These are phyloP conservation scores for Stemphylium lycopersici DNA, from an alignment of 2,329 filamentous ascomycete species.

Conservation along the genomic window DNA sequence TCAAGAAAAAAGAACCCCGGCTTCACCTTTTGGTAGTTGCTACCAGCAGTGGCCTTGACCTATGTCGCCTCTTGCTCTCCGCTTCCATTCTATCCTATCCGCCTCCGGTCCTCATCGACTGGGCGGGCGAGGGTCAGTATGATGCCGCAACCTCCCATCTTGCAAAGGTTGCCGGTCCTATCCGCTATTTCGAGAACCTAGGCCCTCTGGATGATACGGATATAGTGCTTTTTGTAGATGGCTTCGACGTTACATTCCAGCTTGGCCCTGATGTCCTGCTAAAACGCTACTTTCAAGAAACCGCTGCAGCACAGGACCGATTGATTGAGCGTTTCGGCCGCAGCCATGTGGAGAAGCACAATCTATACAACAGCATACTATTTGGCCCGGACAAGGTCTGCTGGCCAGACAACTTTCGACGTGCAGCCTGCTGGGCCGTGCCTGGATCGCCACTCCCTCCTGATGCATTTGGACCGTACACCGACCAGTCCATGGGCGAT, in stretches of 20 bases:
- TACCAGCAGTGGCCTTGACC: slow-evolving; percentile 3
- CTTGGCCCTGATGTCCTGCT: slow-evolving; percentile 2
- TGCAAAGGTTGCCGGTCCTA: slow-evolving; percentile 2
- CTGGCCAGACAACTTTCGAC: background rate
- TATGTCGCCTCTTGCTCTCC: slow-evolving; percentile 4
- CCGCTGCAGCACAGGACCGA: background rate
- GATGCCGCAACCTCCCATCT: slow-evolving; percentile 3
- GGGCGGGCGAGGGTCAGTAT: slow-evolving; percentile 2
- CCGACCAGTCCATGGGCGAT: background rate
- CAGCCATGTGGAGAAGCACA: background rate
- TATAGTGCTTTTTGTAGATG: slow-evolving; percentile 1
- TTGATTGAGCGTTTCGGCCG: background rate
- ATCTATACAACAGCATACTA: slow-evolving; percentile 5
- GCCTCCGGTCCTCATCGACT: slow-evolving; percentile 2
- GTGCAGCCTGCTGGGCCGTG: slow-evolving; percentile 1
- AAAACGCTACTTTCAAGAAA: slow-evolving; percentile 5
- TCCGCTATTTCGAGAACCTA: slow-evolving; percentile 2
- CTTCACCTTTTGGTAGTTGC: slow-evolving; percentile 3
- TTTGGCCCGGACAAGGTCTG: slow-evolving; percentile 3
- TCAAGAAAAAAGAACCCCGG: background rate
- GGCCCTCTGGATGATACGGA: background rate
- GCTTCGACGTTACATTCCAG: slow-evolving; percentile 5
- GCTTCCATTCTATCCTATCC: slow-evolving; percentile 1
- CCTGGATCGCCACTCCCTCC: background rate
- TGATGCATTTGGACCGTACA: slow-evolving; percentile 3